Evolutionary conservation across 768 basidiomycete species (phyloP).

Genomic region (Lanmaoa rubissima): DNA sequence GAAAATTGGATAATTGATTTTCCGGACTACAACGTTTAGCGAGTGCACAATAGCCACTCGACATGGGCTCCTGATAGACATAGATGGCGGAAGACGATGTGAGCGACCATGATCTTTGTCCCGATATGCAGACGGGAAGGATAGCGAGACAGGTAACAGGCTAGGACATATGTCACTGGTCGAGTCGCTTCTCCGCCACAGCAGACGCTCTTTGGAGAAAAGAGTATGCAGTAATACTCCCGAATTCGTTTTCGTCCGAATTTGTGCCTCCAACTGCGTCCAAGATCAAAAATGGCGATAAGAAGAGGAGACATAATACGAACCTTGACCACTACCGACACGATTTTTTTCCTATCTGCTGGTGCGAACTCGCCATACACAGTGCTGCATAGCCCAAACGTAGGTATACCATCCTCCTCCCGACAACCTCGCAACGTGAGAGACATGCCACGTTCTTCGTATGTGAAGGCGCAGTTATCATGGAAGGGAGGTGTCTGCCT

Average conservation of each 20-base stretch:
- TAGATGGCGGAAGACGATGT: slow-evolving; percentile 31
- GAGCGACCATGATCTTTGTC: slow-evolving; percentile 20
- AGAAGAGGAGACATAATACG: not conserved
- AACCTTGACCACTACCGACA: slow-evolving; percentile 31
- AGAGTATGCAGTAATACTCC: slow-evolving; percentile 12
- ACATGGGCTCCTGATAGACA: slow-evolving; percentile 25
- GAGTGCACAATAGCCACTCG: slow-evolving; percentile 26
- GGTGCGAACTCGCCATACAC: slow-evolving; percentile 31
- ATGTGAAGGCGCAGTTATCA: slow-evolving; percentile 30
- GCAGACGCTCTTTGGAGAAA: slow-evolving; percentile 23
- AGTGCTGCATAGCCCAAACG: slow-evolving; percentile 30
- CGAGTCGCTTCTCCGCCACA: slow-evolving; percentile 23
- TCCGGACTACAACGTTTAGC: slow-evolving; percentile 26
- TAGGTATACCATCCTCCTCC: slow-evolving; percentile 29
- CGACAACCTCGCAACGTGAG: slow-evolving; percentile 32
- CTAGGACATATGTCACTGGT: slow-evolving; percentile 23
- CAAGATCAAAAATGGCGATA: not conserved
- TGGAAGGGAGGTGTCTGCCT: slow-evolving; percentile 1
- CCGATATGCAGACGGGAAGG: slow-evolving; percentile 29
- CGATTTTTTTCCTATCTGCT: slow-evolving; percentile 22
- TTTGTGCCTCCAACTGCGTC: slow-evolving; percentile 24
- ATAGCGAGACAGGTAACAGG: slow-evolving; percentile 28
- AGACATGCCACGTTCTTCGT: slow-evolving; percentile 30
- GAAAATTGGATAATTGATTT: slow-evolving; percentile 18
- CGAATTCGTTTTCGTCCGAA: slow-evolving; percentile 17